These are phyloP conservation scores for Ustilago bromivora DNA, from an alignment of 1,284 basidiomycete genomes.

Conservation along the genomic window DNA sequence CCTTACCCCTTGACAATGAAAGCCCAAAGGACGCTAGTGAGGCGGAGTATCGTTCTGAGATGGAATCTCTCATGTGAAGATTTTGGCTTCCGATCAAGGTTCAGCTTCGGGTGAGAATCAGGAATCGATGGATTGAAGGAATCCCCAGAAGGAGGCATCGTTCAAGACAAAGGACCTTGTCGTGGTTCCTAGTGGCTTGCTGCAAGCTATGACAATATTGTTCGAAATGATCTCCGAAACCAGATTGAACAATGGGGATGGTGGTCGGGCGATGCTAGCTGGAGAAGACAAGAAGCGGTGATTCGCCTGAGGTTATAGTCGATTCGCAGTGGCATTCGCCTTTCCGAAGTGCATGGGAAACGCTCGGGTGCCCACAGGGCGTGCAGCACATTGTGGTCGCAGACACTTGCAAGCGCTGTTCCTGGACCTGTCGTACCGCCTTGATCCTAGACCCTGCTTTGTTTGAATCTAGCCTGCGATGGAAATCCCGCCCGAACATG, in stretches of 20 bases:
- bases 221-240: neutral
- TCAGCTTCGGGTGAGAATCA: neutral
- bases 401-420: neutral
- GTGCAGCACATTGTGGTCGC: neutral
- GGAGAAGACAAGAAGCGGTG: neutral
- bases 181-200: neutral
- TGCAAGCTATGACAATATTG: neutral
- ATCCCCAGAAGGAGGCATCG: no score
- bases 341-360: neutral
- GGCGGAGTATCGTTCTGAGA: conserved; percentile 3
- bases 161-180: no score
- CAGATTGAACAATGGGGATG: neutral
- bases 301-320: neutral
- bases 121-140: neutral
- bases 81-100: conserved; percentile 2
- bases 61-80: neutral
- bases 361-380: neutral
- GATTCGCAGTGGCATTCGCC: neutral
- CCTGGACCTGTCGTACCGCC: neutral
- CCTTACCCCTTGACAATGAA: neutral
- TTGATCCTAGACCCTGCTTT: neutral
- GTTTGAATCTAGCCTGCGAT: no score
- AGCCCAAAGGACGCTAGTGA: conserved; percentile 1
- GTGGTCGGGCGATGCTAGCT: neutral
- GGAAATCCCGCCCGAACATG: no score